Conservation (phyloP, 2,329 filamentous ascomycete genomes). For the Conoideocrella luteorostrata region DNA sequence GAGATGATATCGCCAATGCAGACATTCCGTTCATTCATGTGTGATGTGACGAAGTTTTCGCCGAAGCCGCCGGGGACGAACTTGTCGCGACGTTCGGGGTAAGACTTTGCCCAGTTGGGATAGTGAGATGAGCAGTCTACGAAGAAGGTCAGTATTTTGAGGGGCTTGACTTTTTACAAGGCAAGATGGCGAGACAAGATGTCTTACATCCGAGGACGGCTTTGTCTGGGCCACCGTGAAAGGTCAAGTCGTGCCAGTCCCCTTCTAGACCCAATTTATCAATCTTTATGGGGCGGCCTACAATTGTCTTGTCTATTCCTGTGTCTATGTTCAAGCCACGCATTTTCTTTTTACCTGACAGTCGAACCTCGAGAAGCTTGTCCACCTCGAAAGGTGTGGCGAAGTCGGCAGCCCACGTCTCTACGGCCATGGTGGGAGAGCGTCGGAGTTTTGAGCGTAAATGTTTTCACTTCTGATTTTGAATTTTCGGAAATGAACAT, state of each 20-base stretch:
- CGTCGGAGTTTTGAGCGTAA: too few relatives aligned
- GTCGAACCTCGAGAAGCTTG: constrained; percentile 49
- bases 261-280: constrained; percentile 44
- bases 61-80: constrained; percentile 57
- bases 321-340: constrained; percentile 43
- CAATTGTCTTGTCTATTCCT: constrained; percentile 49
- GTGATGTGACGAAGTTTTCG: constrained; percentile 54
- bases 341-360: constrained; percentile 49
- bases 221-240: constrained; percentile 58
- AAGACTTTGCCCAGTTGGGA: constrained; percentile 43
- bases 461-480: too few relatives aligned
- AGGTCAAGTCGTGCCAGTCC: constrained; percentile 56
- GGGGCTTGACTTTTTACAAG: too few relatives aligned
- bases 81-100: constrained; percentile 41
- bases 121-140: constrained; percentile 57
- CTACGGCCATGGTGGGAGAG: constrained; percentile 1
- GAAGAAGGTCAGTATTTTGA: background rate
- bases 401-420: constrained; percentile 22
- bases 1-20: constrained; percentile 58
- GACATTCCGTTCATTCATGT: constrained; percentile 57
- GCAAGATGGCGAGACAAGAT: too few relatives aligned
- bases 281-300: constrained; percentile 38
- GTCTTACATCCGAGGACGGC: constrained; percentile 53
- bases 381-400: constrained; percentile 39
- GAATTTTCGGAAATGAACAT: background rate